Base-by-base conservation (phyloP, 108 stramenopile genomes). In the Schizochytrium sp. region DNA sequence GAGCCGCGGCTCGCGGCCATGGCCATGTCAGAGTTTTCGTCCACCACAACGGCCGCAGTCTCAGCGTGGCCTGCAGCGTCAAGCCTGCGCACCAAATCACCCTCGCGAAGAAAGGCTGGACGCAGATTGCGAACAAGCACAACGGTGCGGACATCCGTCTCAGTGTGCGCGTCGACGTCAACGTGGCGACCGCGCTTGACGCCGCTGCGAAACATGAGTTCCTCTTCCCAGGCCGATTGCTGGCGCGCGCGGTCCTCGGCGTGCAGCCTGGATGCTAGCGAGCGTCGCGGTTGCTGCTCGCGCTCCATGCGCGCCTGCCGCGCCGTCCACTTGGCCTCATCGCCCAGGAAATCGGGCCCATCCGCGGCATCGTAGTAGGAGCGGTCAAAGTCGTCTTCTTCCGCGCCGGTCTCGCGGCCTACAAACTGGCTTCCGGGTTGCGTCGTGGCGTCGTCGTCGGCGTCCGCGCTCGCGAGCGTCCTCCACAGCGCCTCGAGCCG, bases 351-450 rank as follows among this genome's bases (percentile, higher is more conserved):
- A 5, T 95, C 92, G 71, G 95, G 95, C 89, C 72, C 71, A 72
- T 97, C 96, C 23, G 96, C 97, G 41, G 94, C 96, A 44, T 97
- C 91, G 91, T 99, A 99, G 89, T 96, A 97, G 44, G 95, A 88
- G 29, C 97, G 93, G 90, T 97, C 96, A 91, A 97, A 99, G 59
- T 96, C 96, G 60, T 95, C 94, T 58, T 97, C 58, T 28, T 16
- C 41, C 12, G 21, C 34, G n/a, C 29, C 34, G 45, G 4, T 12
- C 16, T 8, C 45, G 57, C 83, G 34, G 89, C 89, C 89, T 87
- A 5, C 43, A 43, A 44, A 47, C 23, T 60, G 63, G 63, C 63
- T 69, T 12, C 63, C 63, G 25, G 25, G 63, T 1, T 41, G 34
- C 41, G 63, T 69, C 4, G 63, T 69, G 41, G 25, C 41, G 25